Base-by-base conservation (phyloP, 2,329 filamentous ascomycete genomes). In the Ophiobolus disseminans region DNA sequence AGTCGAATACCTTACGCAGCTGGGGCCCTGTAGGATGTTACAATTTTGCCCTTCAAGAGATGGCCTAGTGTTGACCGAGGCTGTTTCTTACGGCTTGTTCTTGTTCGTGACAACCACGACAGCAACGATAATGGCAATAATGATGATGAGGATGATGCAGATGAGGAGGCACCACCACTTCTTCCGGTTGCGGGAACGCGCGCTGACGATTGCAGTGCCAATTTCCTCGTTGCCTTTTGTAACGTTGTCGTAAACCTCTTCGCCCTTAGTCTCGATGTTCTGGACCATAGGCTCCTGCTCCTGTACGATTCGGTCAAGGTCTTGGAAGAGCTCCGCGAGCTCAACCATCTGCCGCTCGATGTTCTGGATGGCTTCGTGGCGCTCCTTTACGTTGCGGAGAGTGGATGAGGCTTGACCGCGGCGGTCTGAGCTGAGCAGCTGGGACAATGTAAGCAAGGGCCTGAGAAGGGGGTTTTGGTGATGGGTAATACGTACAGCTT, bases 151-250 rank as follows among this genome's bases (percentile, higher is more conserved):
- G 38, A 75, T 57, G 62, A 81, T 77, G 66, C 35, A 39, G 19
- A 97, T 90, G 65, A 87, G 86, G 61, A 96, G 77, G 80, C 91
- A 96, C 72, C 89, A 92, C 92, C 91, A 97, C 88, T 97, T 97
- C 91, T 95, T 96, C 88, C 90, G 62, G 85, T 84, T 71, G 45
- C 69, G 65, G 54, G 58, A 60, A 43, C 88, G 82, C 7, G 93
- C 93, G 61, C 90, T 96, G 53, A 82, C 81, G 55, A 96, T 89
- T 10, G 92, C 92, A n/a, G 83, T 83, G 30, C 82, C 86, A 50
- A 97, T 89, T 73, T 97, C 86, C 55, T 85, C 82, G 68, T 94
- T 97, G 57, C 88, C 93, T 72, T 94, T 88, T 66, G 88, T 85
- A 38, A 97, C 83, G 73, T 97, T 90, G 48, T 88, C 86, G 39